phyloP scores from a whole-genome alignment of 73 alveolate species.

The Tetrahymena thermophila region DNA sequence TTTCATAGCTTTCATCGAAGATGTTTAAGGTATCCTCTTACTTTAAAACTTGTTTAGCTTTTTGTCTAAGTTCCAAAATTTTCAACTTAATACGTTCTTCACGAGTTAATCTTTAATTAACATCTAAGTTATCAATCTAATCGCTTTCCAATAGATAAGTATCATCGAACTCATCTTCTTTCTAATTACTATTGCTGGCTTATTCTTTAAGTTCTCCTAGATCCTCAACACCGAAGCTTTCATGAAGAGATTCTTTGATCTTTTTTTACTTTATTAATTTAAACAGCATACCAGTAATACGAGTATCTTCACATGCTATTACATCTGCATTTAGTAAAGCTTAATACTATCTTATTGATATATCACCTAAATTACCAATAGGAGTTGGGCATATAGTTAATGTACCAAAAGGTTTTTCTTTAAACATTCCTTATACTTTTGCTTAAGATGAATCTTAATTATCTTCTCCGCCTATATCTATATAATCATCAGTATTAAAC shows the following conservation, averaged over 20 bases:
- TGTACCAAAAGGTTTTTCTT: constrained; percentile 18
- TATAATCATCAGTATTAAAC: neutral
- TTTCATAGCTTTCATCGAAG: constrained; percentile 5
- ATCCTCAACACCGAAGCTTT: constrained; percentile 43
- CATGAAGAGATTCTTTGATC: constrained; percentile 39
- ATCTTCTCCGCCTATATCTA: neutral
- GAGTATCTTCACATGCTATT: constrained; percentile 87
- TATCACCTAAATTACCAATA: constrained; percentile 76
- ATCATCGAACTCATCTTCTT: constrained; percentile 27
- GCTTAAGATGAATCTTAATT: neutral
- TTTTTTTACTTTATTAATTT: constrained; percentile 50
- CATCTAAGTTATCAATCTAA: neutral
- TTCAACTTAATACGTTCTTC: constrained; percentile 23
- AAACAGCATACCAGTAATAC: constrained; percentile 69
- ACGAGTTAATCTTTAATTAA: neutral
- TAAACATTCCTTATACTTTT: neutral
- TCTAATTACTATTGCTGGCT: constrained; percentile 10
- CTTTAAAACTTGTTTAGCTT: constrained; percentile 8
- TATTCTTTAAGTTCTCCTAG: constrained; percentile 47
- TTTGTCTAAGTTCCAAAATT: neutral
- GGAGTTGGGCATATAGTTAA: constrained; percentile 78
- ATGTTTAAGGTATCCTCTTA: constrained; percentile 32
- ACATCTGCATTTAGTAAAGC: constrained; percentile 68
- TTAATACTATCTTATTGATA: constrained; percentile 55
- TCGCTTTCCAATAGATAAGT: neutral